A percentile compares a stretch with the other conserved stretches of the same genome.
These are phyloP conservation scores for Naegleria gruberi DNA, from an alignment of 208 protist genomes.

Conservation along the genomic window DNA sequence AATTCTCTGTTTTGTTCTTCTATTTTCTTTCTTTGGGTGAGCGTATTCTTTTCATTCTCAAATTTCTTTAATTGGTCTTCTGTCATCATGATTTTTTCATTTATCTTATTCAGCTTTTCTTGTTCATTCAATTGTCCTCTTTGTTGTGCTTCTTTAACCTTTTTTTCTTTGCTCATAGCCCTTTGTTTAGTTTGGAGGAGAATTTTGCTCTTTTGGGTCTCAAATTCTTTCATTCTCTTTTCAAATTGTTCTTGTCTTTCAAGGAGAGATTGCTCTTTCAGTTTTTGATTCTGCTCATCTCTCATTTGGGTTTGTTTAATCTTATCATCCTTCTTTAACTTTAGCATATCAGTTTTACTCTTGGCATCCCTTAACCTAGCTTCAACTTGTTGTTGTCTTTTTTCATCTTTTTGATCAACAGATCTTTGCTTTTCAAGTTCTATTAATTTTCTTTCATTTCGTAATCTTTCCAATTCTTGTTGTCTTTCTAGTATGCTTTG, in stretches of 20 bases:
- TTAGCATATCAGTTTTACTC: background rate
- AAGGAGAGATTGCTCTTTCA: background rate
- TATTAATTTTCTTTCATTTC: background rate
- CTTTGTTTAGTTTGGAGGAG: background rate
- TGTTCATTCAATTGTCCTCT: background rate
- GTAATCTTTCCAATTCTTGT: background rate
- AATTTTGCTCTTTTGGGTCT: background rate
- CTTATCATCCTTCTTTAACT: background rate
- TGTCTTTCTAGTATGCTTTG: background rate
- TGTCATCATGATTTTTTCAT: background rate
- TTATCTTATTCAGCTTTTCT: background rate
- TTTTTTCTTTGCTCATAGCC: background rate
- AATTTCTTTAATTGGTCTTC: background rate
- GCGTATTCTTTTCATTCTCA: background rate
- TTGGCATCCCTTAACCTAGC: background rate
- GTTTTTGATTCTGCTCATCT: background rate
- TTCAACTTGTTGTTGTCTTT: background rate
- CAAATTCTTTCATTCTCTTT: background rate
- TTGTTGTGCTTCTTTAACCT: background rate
- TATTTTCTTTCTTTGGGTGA: background rate
- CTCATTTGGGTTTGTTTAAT: background rate
- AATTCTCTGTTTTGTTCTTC: background rate
- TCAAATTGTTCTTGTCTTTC: background rate
- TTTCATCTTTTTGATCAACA: background rate
- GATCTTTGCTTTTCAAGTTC: background rate